Conservation (phyloP, 139 green algal species). For the Chlorella ohadii region DNA sequence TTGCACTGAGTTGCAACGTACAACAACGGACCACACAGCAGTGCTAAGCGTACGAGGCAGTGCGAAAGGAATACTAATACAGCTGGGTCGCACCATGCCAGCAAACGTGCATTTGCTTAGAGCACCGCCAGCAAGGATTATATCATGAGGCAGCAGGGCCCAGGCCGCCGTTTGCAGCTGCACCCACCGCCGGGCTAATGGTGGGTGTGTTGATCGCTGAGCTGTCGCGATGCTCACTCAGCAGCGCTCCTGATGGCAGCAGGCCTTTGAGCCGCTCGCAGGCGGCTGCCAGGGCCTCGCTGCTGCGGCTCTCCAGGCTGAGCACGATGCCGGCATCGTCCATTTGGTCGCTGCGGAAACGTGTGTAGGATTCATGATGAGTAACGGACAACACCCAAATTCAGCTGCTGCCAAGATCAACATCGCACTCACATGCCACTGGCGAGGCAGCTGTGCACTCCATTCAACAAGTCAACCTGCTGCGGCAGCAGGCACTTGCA, state of each 20-base stretch:
- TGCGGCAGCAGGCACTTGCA: too few relatives aligned
- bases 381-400: too few relatives aligned
- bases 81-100: too few relatives aligned
- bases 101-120: background rate
- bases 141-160: background rate
- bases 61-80: too few relatives aligned
- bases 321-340: slow-evolving; percentile 66
- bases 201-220: slow-evolving; percentile 14
- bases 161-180: background rate
- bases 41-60: too few relatives aligned
- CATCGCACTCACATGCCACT: too few relatives aligned
- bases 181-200: background rate
- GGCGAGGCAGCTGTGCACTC: too few relatives aligned
- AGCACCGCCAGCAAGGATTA: background rate
- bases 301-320: slow-evolving; percentile 56
- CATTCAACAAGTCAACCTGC: too few relatives aligned
- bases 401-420: too few relatives aligned
- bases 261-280: background rate
- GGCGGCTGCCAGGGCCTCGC: background rate
- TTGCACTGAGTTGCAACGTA: too few relatives aligned
- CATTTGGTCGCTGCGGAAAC: slow-evolving; percentile 26
- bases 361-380: background rate
- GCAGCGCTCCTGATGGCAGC: background rate
- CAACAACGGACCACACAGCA: too few relatives aligned
- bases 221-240: slow-evolving; percentile 15